phyloP scores from a whole-genome alignment of 2,329 filamentous ascomycete genomes.

The Gaeumannomyces tritici region DNA sequence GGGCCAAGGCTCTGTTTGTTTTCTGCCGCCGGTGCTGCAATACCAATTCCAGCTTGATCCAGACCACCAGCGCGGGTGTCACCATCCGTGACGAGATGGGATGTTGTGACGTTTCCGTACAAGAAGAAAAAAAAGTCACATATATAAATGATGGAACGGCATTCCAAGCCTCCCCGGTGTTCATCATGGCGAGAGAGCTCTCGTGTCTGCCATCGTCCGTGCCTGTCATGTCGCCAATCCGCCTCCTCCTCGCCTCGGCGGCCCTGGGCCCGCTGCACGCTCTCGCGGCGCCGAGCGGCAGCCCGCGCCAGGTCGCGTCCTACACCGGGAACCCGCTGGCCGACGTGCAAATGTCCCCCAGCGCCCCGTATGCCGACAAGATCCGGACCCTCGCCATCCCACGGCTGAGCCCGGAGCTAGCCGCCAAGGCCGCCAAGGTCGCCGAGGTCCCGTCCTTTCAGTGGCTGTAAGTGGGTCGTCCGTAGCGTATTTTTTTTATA shows the following conservation, averaged over 20 bases:
- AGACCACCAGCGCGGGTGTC: too few relatives aligned
- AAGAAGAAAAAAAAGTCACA: too few relatives aligned
- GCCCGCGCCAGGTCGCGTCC: slow-evolving; percentile 12
- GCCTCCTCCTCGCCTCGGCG: neutral
- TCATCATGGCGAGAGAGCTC: too few relatives aligned
- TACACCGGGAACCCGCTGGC: slow-evolving; percentile 44
- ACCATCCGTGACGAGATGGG: neutral
- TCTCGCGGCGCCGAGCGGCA: neutral
- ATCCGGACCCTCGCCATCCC: slow-evolving; percentile 49
- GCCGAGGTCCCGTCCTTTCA: slow-evolving; percentile 42
- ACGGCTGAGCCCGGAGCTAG: slow-evolving; percentile 44
- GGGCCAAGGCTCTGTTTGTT: neutral
- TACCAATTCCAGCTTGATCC: too few relatives aligned
- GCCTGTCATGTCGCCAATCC: neutral
- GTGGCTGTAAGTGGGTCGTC: slow-evolving; percentile 33
- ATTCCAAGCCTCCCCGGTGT: too few relatives aligned
- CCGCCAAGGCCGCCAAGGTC: slow-evolving; percentile 40
- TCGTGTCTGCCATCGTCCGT: too few relatives aligned
- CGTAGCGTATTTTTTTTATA: too few relatives aligned
- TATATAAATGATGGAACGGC: too few relatives aligned
- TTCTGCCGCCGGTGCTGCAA: neutral
- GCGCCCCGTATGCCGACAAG: slow-evolving; percentile 43
- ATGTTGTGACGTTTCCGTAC: neutral
- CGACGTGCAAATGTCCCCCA: slow-evolving; percentile 40
- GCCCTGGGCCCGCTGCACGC: too few relatives aligned